These are phyloP conservation scores for Tubosaeta sp. DNA, from an alignment of 768 basidiomycete species.

Conservation along the genomic window DNA sequence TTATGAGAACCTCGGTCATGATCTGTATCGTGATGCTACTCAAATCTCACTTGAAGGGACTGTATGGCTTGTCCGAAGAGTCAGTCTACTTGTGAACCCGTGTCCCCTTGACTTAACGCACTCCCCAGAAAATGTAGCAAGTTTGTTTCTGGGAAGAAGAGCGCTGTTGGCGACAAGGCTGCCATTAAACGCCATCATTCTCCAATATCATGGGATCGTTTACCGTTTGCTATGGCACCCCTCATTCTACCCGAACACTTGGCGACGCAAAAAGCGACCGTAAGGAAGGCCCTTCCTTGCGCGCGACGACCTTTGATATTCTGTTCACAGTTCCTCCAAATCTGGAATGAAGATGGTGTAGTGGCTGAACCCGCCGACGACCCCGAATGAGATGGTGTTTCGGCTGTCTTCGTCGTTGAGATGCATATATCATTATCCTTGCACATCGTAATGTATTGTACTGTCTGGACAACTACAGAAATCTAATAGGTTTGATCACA, in stretches of 20 bases:
- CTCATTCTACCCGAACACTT: constrained; percentile 62
- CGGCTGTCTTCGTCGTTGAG: background rate
- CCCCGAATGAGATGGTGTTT: constrained; percentile 23
- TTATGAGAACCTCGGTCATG: constrained; percentile 68
- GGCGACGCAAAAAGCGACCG: constrained; percentile 56
- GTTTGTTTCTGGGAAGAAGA: constrained; percentile 86
- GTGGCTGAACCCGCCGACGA: constrained; percentile 59
- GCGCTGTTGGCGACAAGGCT: constrained; percentile 79
- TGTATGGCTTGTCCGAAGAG: constrained; percentile 92
- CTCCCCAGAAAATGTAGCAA: constrained; percentile 82
- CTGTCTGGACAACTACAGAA: constrained; percentile 4
- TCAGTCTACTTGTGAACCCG: constrained; percentile 35
- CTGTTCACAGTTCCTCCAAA: constrained; percentile 56
- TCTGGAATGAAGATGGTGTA: constrained; percentile 81
- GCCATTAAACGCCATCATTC: constrained; percentile 58
- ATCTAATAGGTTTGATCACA: too few species aligned
- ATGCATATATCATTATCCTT: constrained; percentile 27
- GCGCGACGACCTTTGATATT: constrained; percentile 1
- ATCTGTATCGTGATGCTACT: constrained; percentile 84
- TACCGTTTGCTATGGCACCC: constrained; percentile 61
- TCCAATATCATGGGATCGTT: constrained; percentile 66
- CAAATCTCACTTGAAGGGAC: constrained; percentile 75
- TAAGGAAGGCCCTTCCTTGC: constrained; percentile 36
- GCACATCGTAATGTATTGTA: constrained; percentile 29
- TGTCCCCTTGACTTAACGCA: background rate